Evolutionary conservation across 164 flowering plant species (phyloP), one percentile per base, ranked within the genome.

Genomic region (Chimonanthus salicifolius): DNA sequence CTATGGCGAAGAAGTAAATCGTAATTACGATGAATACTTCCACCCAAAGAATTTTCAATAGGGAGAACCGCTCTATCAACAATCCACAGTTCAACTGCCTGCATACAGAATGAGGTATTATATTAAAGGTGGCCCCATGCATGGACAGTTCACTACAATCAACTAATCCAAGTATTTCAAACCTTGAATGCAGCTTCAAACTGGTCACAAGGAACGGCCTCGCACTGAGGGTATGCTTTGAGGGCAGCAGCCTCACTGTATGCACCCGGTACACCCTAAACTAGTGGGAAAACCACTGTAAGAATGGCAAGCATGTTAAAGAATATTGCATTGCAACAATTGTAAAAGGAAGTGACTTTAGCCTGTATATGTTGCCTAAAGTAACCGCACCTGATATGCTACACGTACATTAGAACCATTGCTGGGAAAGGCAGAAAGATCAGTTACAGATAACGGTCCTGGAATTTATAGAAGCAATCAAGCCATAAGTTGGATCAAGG

Each of bases 41-140:
- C 94, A 66, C 88, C 88, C 13, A 86, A 65, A 62, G 92, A 84
- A 80, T 83, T 88, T 80, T 90, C 94, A 77, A 90, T 85, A 7
- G 92, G 90, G 71, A 90, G 87, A 75, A 90, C 90, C 60, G 90
- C 92, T 78, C 85, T 87, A 51, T 90, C 89, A 63, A 81, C 91
- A 46, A 90, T 72, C 91, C 92, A 90, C 46, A 86, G 75, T 79
- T 90, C 94, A 73, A 90, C 91, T 47, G 92, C 92, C 90, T 90
- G 82, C 67, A 74, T 72, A 75, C 62, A 64, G 71, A 67, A 47
- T 16, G 33, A 73, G 70, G 9, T 58, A 3, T 44, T 33, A 33
- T 33, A 33, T 64, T 1, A 7, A 66, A 48, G 44, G 62, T 6
- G 46, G 67, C 51, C 49, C 9, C 46, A 68, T 33, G 60, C 64